Evolutionary conservation across 2,329 filamentous ascomycete species (phyloP).

Genomic region (Neonectria punicea): DNA sequence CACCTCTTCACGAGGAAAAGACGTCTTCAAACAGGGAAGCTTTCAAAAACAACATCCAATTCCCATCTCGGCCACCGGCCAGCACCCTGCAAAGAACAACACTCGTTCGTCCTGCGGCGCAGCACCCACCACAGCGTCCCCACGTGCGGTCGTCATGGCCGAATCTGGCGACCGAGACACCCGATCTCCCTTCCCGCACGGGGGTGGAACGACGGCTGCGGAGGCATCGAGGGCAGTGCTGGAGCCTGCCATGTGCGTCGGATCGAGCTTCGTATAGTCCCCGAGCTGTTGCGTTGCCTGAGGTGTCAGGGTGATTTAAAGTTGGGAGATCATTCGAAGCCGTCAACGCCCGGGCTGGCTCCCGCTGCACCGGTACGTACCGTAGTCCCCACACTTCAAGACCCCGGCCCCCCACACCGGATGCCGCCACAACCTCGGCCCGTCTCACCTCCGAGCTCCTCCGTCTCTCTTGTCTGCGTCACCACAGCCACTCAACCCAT

Average conservation of each 20-base stretch:
- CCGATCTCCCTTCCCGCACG: background rate
- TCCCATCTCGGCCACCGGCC: conserved; percentile 14
- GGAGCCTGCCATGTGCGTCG: background rate
- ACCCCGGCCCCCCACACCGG: background rate
- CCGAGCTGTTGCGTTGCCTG: no score
- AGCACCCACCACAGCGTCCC: background rate
- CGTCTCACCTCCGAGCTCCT: conserved; percentile 15
- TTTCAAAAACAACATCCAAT: background rate
- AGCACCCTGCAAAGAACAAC: background rate
- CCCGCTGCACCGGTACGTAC: background rate
- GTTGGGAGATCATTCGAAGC: background rate
- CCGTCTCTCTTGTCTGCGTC: background rate
- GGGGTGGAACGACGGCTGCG: conserved; percentile 9
- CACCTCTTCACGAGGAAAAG: background rate
- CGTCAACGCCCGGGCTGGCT: background rate
- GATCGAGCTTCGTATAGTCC: background rate
- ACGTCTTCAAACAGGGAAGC: background rate
- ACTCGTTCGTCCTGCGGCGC: background rate
- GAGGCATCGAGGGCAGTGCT: background rate
- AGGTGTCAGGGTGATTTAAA: background rate
- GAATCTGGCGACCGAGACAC: conserved; percentile 37
- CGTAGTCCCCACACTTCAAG: background rate
- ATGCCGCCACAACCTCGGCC: conserved; percentile 15
- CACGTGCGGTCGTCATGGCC: conserved; percentile 32
- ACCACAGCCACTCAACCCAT: background rate